phyloP scores from a whole-genome alignment of 805 yeast species.

The Zygosaccharomyces lentus region DNA sequence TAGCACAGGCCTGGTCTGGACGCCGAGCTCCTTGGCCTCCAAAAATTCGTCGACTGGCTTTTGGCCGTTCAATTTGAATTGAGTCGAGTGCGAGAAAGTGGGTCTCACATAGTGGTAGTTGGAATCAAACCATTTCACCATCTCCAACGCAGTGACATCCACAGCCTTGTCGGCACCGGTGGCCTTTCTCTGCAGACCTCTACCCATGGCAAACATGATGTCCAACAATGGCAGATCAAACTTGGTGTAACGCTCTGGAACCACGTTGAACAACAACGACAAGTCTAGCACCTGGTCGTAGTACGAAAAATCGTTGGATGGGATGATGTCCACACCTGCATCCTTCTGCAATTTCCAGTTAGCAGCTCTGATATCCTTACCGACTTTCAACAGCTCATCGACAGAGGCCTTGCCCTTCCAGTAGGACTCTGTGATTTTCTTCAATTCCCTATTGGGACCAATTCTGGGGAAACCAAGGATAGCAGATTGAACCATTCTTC shows the following conservation, averaged over 20 bases:
- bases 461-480: constrained; percentile 99
- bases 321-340: constrained; percentile 95
- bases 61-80: constrained; percentile 91
- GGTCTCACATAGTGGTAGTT: constrained; percentile 99
- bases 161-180: constrained; percentile 83
- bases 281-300: constrained; percentile 96
- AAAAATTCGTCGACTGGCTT: constrained; percentile 97
- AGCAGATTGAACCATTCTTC: constrained; percentile 87
- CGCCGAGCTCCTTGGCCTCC: constrained; percentile 95
- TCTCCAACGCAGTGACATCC: constrained; percentile 97
- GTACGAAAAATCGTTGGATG: constrained; percentile 97
- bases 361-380: constrained; percentile 89
- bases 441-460: constrained; percentile 98
- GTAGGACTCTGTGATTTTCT: constrained; percentile 98
- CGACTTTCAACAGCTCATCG: constrained; percentile 85
- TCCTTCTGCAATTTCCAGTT: constrained; percentile 98
- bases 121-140: constrained; percentile 99
- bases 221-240: constrained; percentile 84
- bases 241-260: constrained; percentile 96
- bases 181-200: constrained; percentile 98
- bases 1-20: constrained; percentile 95
- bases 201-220: constrained; percentile 97
- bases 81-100: constrained; percentile 91
- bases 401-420: constrained; percentile 90
- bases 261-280: constrained; percentile 87